Conservation (phyloP, 2,329 filamentous ascomycete species). For the Cyphellophora europaea region DNA sequence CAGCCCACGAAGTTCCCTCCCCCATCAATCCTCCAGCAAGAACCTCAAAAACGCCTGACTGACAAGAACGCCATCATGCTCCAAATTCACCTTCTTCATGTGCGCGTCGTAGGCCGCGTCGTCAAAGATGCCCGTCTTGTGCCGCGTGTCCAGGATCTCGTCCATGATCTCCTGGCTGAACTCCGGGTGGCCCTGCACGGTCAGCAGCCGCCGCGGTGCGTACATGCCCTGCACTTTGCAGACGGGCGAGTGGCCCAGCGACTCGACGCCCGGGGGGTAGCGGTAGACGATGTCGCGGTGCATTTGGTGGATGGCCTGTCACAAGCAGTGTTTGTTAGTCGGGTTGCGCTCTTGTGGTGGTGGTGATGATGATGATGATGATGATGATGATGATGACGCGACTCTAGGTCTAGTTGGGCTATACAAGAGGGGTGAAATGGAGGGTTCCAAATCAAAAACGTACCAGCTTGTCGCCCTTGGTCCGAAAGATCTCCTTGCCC, state of each 20-base stretch:
- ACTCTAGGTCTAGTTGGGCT: no score
- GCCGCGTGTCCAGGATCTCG: conserved; percentile 57
- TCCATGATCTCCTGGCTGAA: conserved; percentile 63
- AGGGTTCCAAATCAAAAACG: conserved; percentile 21
- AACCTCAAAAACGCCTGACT: conserved; percentile 69
- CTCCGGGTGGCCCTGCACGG: conserved; percentile 81
- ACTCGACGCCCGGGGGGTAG: conserved; percentile 52
- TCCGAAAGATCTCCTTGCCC: conserved; percentile 63
- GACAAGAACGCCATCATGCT: conserved; percentile 73
- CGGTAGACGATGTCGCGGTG: conserved; percentile 66
- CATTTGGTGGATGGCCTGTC: conserved; percentile 64
- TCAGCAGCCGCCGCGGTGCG: conserved; percentile 54
- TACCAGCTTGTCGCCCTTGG: conserved; percentile 54
- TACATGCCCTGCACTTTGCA: conserved; percentile 80
- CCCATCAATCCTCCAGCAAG: conserved; percentile 43
- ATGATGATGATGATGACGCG: no score
- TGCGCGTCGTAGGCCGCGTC: conserved; percentile 62
- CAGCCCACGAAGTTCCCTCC: not conserved
- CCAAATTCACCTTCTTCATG: conserved; percentile 52
- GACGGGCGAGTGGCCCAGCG: conserved; percentile 54
- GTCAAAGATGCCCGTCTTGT: conserved; percentile 58
- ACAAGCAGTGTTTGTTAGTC: conserved; percentile 3
- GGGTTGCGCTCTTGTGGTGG: conserved; percentile 1
- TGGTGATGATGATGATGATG: no score
- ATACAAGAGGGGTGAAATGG: no score